Conservation (phyloP, 192 early-diverging fungal genomes). For the Diversispora eburnea region DNA sequence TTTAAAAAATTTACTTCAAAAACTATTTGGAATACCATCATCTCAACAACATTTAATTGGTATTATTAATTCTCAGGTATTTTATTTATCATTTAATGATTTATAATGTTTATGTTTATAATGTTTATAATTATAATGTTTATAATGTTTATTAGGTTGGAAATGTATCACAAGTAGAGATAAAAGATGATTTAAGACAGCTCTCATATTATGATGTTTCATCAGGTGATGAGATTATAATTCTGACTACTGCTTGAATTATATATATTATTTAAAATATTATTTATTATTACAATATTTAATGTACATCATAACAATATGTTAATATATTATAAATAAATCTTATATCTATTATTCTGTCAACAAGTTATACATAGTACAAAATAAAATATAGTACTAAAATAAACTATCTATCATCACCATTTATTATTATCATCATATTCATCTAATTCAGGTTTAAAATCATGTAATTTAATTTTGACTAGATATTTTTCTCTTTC, state of each 20-base stretch:
- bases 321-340: no score
- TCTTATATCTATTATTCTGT: no score
- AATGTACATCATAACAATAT: no score
- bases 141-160: not conserved
- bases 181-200: conserved; percentile 49
- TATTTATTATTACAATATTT: no score
- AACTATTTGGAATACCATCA: conserved; percentile 42
- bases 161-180: conserved; percentile 16
- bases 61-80: conserved; percentile 25
- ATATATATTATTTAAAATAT: not conserved
- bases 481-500: conserved; percentile 40
- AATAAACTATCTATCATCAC: no score
- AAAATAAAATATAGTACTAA: no score
- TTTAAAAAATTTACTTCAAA: conserved; percentile 49
- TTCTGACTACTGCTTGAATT: conserved; percentile 26
- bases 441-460: no score
- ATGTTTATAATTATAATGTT: not conserved
- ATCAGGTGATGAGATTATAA: conserved; percentile 44
- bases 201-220: conserved; percentile 48
- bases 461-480: not conserved
- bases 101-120: not conserved
- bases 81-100: not conserved
- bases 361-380: no score
- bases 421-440: no score
- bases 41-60: conserved; percentile 40